These are phyloP conservation scores for Peltaster fructicola DNA, from an alignment of 2,329 filamentous ascomycete species.

Conservation along the genomic window DNA sequence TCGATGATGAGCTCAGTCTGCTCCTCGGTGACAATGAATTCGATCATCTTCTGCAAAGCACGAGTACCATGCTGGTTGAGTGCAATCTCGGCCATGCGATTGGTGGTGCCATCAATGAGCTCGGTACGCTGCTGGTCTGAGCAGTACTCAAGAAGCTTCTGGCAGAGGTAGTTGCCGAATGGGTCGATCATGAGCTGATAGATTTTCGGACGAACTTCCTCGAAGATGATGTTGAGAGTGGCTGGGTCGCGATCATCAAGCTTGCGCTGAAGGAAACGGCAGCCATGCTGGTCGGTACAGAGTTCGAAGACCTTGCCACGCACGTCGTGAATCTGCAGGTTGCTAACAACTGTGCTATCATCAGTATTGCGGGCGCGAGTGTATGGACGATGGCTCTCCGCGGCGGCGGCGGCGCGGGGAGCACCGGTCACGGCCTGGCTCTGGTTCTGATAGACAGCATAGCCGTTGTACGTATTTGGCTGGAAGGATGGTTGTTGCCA, in stretches of 20 bases:
- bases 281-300: constrained; percentile 97
- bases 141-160: constrained; percentile 91
- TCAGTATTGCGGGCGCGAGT: too few species aligned
- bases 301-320: constrained; percentile 70
- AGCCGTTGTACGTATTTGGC: too few species aligned
- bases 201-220: constrained; percentile 83
- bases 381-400: too few species aligned
- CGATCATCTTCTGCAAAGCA: constrained; percentile 98
- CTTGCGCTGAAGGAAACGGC: constrained; percentile 92
- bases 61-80: constrained; percentile 94
- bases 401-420: too few species aligned
- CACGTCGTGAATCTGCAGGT: too few species aligned
- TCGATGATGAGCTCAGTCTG: constrained; percentile 80
- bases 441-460: too few species aligned
- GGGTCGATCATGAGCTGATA: constrained; percentile 97
- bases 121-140: constrained; percentile 88
- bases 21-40: constrained; percentile 71
- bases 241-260: constrained; percentile 75
- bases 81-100: constrained; percentile 80
- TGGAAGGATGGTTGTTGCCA: too few species aligned
- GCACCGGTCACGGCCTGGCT: too few species aligned
- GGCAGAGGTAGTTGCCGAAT: constrained; percentile 97
- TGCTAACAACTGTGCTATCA: too few species aligned
- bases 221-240: constrained; percentile 81
- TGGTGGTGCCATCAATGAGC: constrained; percentile 76